These are phyloP conservation scores for Nothophytophthora sp. DNA, from an alignment of 352 stramenopile genomes.

Conservation along the genomic window DNA sequence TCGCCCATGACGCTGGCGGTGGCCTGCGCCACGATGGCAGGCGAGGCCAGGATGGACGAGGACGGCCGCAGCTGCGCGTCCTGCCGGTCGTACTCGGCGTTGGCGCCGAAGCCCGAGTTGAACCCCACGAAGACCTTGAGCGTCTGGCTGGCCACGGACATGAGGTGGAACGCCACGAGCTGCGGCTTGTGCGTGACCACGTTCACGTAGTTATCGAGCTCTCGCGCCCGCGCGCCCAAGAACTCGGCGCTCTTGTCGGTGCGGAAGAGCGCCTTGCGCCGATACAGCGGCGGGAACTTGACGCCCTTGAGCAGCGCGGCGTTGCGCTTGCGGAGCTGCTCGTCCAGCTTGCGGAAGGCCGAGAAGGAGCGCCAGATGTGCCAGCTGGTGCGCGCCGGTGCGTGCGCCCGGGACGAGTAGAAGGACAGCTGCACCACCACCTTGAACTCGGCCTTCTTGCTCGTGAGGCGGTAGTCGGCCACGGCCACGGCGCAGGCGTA, in stretches of 20 bases:
- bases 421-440: conserved; percentile 70
- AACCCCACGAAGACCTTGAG: conserved; percentile 84
- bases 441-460: conserved; percentile 85
- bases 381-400: conserved; percentile 65
- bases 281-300: conserved; percentile 82
- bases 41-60: conserved; percentile 62
- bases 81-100: conserved; percentile 70
- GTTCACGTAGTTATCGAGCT: conserved; percentile 80
- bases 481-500: conserved; percentile 62
- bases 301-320: conserved; percentile 76
- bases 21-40: conserved; percentile 34
- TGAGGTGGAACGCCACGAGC: conserved; percentile 78
- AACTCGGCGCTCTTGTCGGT: conserved; percentile 68
- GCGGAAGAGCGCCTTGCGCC: conserved; percentile 67
- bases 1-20: conserved; percentile 76
- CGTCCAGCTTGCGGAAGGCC: conserved; percentile 80
- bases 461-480: conserved; percentile 65
- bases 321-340: conserved; percentile 78
- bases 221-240: conserved; percentile 52
- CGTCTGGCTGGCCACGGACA: conserved; percentile 69
- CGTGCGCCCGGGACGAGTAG: conserved; percentile 75
- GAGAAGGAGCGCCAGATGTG: conserved; percentile 86
- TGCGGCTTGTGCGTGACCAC: conserved; percentile 58
- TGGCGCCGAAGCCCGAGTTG: conserved; percentile 71
- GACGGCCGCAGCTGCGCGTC: conserved; percentile 55